Conservation (phyloP, 2,329 filamentous ascomycete genomes). For the Fusarium sp. region DNA sequence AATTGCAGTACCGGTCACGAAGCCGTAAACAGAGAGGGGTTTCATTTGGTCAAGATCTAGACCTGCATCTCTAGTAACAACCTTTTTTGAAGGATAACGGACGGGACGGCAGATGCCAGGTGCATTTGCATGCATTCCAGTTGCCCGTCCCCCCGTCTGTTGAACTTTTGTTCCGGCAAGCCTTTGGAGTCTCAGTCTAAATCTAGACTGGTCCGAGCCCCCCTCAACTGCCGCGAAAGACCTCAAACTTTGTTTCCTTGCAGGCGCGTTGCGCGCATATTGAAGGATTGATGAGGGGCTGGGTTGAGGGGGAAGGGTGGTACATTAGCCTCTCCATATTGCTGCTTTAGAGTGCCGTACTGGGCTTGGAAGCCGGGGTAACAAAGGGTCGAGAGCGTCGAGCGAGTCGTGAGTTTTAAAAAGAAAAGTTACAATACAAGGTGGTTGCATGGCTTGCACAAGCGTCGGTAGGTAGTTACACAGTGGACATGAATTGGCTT, state of each 20-base stretch:
- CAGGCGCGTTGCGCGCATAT: constrained; percentile 15
- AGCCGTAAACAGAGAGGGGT: constrained; percentile 7
- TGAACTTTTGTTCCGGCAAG: constrained; percentile 26
- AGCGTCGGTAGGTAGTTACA: constrained; percentile 7
- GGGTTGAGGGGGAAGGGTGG: background rate
- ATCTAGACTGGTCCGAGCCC: background rate
- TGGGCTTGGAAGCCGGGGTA: background rate
- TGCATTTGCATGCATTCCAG: constrained; percentile 15
- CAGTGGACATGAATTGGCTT: constrained; percentile 17
- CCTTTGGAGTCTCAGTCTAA: background rate
- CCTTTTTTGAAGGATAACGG: constrained; percentile 32
- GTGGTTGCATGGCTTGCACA: constrained; percentile 26
- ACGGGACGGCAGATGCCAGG: constrained; percentile 26
- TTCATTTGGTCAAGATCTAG: constrained; percentile 3
- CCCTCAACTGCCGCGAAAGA: constrained; percentile 18
- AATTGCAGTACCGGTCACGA: background rate
- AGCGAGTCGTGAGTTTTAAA: background rate
- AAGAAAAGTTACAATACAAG: background rate
- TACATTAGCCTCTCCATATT: constrained; percentile 10
- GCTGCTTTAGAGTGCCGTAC: constrained; percentile 9
- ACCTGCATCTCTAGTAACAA: background rate
- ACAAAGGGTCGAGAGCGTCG: background rate
- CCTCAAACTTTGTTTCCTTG: constrained; percentile 10
- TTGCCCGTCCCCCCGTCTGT: background rate
- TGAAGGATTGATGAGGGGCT: background rate